Percentiles rank a stretch among this genome's conserved stretches.
phyloP scores from a whole-genome alignment of 2,329 filamentous ascomycete genomes.

The Orbilia javanica region DNA sequence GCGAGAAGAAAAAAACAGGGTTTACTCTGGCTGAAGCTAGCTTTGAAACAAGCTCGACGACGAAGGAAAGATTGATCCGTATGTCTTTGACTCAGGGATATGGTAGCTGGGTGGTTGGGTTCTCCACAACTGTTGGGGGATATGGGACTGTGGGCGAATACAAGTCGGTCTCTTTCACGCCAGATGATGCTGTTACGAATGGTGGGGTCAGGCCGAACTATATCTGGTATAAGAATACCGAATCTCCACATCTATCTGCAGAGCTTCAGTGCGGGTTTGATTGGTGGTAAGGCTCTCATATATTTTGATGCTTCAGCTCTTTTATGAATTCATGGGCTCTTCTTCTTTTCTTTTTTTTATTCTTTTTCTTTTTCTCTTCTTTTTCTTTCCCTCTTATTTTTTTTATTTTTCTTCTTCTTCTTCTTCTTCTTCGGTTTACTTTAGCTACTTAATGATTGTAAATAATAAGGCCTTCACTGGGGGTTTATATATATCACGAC shows the following conservation, averaged over 20 bases:
- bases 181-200: neutral
- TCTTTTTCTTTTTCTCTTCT: too few relatives aligned
- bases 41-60: neutral
- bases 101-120: neutral
- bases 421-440: too few relatives aligned
- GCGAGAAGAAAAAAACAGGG: neutral
- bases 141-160: neutral
- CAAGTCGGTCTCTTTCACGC: neutral
- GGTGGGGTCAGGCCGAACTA: neutral
- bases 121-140: neutral
- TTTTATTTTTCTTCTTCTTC: too few relatives aligned
- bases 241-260: neutral
- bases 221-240: neutral
- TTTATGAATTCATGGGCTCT: too few relatives aligned
- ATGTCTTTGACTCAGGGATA: neutral
- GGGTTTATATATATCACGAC: too few relatives aligned
- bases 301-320: neutral
- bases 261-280: neutral
- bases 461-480: too few relatives aligned
- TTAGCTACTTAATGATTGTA: too few relatives aligned
- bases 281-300: too few relatives aligned
- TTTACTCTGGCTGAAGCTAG: neutral
- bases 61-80: conserved; percentile 1
- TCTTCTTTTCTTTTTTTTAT: too few relatives aligned
- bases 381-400: too few relatives aligned